These are phyloP conservation scores for Sisymbrium irio DNA, from an alignment of 345 rosid genomes.

Conservation along the genomic window DNA sequence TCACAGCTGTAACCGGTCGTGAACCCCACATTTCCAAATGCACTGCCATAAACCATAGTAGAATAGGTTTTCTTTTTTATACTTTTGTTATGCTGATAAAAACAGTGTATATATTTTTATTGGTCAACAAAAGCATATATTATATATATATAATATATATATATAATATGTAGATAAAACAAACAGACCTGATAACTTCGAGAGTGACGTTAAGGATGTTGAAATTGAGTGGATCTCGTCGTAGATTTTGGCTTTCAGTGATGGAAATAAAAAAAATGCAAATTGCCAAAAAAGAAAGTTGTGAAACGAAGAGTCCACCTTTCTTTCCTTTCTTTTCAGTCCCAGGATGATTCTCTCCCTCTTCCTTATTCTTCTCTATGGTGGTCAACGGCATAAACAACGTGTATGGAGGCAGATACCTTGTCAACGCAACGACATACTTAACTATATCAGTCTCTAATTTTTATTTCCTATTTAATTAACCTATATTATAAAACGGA, in stretches of 20 bases:
- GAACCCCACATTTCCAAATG: constrained; percentile 71
- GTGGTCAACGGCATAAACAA: constrained; percentile 35
- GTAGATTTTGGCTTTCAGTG: constrained; percentile 46
- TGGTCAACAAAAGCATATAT: too few relatives aligned
- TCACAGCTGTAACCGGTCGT: constrained; percentile 62
- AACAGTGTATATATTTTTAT: too few relatives aligned
- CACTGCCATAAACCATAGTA: constrained; percentile 32
- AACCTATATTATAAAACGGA: too few relatives aligned
- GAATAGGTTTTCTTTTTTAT: too few relatives aligned
- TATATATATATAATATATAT: too few relatives aligned
- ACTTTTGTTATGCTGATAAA: too few relatives aligned
- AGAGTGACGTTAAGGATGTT: constrained; percentile 50
- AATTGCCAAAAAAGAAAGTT: constrained; percentile 43
- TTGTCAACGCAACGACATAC: neutral
- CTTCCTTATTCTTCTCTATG: neutral
- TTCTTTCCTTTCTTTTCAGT: neutral
- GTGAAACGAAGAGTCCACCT: constrained; percentile 37
- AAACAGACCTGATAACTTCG: constrained; percentile 57
- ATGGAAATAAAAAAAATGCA: constrained; percentile 50
- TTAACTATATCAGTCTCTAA: too few relatives aligned
- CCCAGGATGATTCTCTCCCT: neutral
- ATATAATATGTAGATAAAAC: too few relatives aligned
- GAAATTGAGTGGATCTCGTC: constrained; percentile 61
- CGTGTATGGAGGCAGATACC: constrained; percentile 69
- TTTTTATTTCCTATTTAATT: too few relatives aligned